Base-by-base conservation (phyloP, 805 yeast genomes). In the Lachancea quebecensis region DNA sequence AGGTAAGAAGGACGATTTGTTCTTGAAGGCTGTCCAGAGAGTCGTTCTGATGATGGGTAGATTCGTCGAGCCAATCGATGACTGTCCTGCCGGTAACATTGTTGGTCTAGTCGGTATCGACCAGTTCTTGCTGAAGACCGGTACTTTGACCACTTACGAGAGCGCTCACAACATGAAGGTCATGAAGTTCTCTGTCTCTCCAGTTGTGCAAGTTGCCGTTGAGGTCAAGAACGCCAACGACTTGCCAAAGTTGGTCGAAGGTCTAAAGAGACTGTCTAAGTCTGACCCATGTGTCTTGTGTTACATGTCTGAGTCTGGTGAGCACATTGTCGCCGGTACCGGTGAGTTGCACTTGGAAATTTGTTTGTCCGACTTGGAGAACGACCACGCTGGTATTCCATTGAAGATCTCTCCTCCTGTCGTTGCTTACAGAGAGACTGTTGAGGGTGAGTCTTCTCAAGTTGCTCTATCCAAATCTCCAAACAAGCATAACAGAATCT, bases 81-180 rank as follows among this genome's bases (percentile, higher is more conserved):
- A 91, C 79, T 86, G 95, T 79, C 98, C 99, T 72, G 97, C 98
- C 65, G 99, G 99, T 87, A 91, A 91, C 96, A 91, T 91, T 84
- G 82, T 90, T 70, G 99, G 98, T 89, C 79, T 91, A 73, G 98
- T 91, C 67, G 99, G 99, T 90, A 86, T 91, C 67, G 99, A 91
- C 78, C 99, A 91, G 82, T 91, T 90, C 87, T 85, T 91, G 78
- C 86, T 91, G 77, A 91, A 91, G 81, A 86, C 96, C 68, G 99
- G 98, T 89, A 91, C 99, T 67, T 78, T 91, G 69, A 93, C 99
- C 78, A 91, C 97, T 72, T 76, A 75, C 70, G 98, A 93, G 73
- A 74, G 87, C 65, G 85, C 99, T 62, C 97, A 93, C 93, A 91
- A 91, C 93, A 78, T 91, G 89, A 90, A 88, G 87, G 98, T 91